Evolutionary conservation across 257 asterid genomes (phyloP).

Genomic region (Ilex aquifolium): DNA sequence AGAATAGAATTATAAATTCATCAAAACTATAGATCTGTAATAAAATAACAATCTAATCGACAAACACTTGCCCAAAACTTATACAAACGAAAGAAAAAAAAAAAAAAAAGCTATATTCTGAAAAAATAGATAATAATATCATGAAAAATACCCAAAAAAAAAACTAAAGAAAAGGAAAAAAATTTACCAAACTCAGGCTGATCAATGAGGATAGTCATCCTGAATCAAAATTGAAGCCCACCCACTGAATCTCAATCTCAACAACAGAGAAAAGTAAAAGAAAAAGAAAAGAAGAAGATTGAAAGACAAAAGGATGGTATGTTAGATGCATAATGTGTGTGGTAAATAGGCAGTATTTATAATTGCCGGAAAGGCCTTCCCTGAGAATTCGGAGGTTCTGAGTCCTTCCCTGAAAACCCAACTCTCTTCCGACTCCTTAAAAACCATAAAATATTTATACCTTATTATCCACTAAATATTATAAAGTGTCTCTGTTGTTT

Average conservation of each 20-base stretch:
- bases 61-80: neutral
- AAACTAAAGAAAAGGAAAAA: neutral
- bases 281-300: neutral
- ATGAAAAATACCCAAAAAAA: neutral
- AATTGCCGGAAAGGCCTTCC: conserved; percentile 84
- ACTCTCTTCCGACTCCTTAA: neutral
- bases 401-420: conserved; percentile 70
- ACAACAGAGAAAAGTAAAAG: no score
- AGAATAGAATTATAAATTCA: neutral
- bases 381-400: conserved; percentile 56
- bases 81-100: neutral
- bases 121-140: neutral
- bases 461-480: neutral
- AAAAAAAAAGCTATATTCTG: neutral
- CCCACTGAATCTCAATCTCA: neutral
- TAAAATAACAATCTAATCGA: neutral
- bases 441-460: neutral
- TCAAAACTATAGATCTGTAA: neutral
- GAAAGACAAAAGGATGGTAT: neutral
- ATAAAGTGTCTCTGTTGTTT: no score
- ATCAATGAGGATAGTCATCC: conserved; percentile 63
- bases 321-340: conserved; percentile 15
- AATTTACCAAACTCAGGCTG: conserved; percentile 48
- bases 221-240: neutral
- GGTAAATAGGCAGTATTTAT: conserved; percentile 49